These are phyloP conservation scores for Diplotaxis tenuifolia DNA, from an alignment of 345 rosid genomes.

Conservation along the genomic window DNA sequence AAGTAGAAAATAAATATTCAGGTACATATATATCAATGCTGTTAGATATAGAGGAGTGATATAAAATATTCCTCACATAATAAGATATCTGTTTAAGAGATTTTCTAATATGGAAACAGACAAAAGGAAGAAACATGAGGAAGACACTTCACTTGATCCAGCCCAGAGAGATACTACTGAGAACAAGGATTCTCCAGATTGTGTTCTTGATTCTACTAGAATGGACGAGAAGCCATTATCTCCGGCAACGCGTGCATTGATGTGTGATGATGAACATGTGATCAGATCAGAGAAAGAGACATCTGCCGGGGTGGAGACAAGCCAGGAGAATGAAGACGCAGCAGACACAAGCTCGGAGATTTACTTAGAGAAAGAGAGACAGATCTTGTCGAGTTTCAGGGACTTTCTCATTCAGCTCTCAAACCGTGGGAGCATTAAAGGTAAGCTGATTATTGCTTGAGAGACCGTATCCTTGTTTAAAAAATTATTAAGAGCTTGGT, in stretches of 20 bases:
- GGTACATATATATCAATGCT: slow-evolving; percentile 39
- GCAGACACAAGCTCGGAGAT: slow-evolving; percentile 36
- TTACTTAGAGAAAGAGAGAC: slow-evolving; percentile 56
- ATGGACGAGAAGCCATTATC: slow-evolving; percentile 39
- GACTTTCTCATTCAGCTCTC: slow-evolving; percentile 54
- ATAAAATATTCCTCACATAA: slow-evolving; percentile 7
- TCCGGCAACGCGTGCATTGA: slow-evolving; percentile 57
- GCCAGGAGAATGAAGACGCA: slow-evolving; percentile 26
- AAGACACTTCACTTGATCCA: slow-evolving; percentile 29
- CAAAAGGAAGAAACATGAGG: slow-evolving; percentile 1
- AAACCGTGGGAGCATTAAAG: slow-evolving; percentile 50
- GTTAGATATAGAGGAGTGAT: not conserved
- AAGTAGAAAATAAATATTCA: slow-evolving; percentile 44
- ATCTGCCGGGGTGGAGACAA: slow-evolving; percentile 19
- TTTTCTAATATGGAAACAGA: slow-evolving; percentile 11
- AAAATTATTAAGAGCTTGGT: not conserved
- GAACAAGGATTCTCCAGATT: slow-evolving; percentile 30
- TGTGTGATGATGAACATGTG: slow-evolving; percentile 63
- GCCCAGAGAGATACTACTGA: slow-evolving; percentile 30
- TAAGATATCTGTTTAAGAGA: slow-evolving; percentile 1
- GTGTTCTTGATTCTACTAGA: slow-evolving; percentile 30
- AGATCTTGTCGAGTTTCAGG: slow-evolving; percentile 46
- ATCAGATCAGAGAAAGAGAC: slow-evolving; percentile 30
- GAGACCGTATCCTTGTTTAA: not conserved
- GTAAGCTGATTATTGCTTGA: slow-evolving; percentile 27